Percentiles rank a stretch among this genome's conserved stretches.
These are phyloP conservation scores for Colletotrichum destructivum DNA, from an alignment of 2,329 filamentous ascomycete species.

Conservation along the genomic window DNA sequence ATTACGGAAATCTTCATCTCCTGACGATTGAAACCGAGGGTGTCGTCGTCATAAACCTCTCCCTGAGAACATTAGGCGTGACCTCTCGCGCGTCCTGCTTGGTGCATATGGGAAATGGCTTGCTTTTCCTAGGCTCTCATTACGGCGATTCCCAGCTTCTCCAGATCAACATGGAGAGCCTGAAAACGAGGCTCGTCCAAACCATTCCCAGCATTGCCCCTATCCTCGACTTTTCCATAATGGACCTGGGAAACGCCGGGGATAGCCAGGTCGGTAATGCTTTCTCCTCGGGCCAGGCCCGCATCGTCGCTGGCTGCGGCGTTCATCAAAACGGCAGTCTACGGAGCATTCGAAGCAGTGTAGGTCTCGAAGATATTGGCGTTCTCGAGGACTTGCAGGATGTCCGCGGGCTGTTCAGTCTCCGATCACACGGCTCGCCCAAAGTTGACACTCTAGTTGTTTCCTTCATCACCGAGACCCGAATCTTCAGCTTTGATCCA, in stretches of 20 bases:
- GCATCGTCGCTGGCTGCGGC: conserved; percentile 93
- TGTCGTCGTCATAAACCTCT: conserved; percentile 80
- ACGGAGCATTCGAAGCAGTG: conserved; percentile 91
- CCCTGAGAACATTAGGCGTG: conserved; percentile 73
- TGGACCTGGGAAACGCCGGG: conserved; percentile 93
- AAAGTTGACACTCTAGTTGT: conserved; percentile 81
- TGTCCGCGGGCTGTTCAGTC: conserved; percentile 80
- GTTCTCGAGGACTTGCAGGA: conserved; percentile 84
- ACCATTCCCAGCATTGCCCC: conserved; percentile 89
- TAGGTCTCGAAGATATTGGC: conserved; percentile 90
- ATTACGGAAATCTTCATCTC: conserved; percentile 90
- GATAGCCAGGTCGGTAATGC: conserved; percentile 84
- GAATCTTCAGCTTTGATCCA: conserved; percentile 82
- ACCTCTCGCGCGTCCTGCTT: conserved; percentile 85
- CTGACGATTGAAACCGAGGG: conserved; percentile 81
- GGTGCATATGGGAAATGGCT: conserved; percentile 81
- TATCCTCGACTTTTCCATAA: conserved; percentile 92
- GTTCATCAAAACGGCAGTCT: conserved; percentile 91
- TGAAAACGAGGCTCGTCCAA: conserved; percentile 77
- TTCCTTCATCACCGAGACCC: conserved; percentile 86
- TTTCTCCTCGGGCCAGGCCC: conserved; percentile 94
- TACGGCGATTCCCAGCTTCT: conserved; percentile 93
- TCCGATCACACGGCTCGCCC: conserved; percentile 66
- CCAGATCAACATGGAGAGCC: conserved; percentile 62
- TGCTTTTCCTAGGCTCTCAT: conserved; percentile 91